Percentiles rank a stretch among this genome's conserved stretches.
Conservation (phyloP, 352 stramenopile species). For the Pythium scleroteichum region DNA sequence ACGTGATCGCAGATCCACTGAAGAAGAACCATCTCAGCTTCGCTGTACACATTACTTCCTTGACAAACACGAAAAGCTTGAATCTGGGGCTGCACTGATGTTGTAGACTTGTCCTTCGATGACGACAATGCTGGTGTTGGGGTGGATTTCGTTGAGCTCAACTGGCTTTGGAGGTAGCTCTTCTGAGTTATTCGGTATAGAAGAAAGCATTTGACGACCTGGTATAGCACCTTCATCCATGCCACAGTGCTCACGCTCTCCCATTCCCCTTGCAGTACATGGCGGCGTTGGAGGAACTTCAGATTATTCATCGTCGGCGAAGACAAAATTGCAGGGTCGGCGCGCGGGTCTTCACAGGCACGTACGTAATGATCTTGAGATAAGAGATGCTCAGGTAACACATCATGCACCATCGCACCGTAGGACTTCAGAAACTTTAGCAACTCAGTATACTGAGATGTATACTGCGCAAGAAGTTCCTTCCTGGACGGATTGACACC, state of each 20-base stretch:
- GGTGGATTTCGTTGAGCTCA: slow-evolving; percentile 1
- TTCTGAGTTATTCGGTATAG: slow-evolving; percentile 89
- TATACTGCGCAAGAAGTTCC: slow-evolving; percentile 56
- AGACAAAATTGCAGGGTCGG: slow-evolving; percentile 48
- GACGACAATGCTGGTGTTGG: slow-evolving; percentile 7
- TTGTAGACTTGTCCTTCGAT: slow-evolving; percentile 18
- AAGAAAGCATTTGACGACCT: slow-evolving; percentile 93
- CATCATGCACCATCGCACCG: slow-evolving; percentile 89
- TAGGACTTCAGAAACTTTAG: slow-evolving; percentile 92
- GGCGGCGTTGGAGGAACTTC: slow-evolving; percentile 54
- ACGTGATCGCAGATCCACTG: slow-evolving; percentile 90
- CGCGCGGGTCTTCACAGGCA: slow-evolving; percentile 67
- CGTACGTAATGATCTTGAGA: slow-evolving; percentile 79
- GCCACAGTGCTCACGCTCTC: slow-evolving; percentile 40
- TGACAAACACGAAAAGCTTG: slow-evolving; percentile 33
- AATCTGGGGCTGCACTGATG: background rate
- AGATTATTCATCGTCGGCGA: slow-evolving; percentile 36
- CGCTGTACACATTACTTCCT: slow-evolving; percentile 92
- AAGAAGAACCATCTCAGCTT: slow-evolving; percentile 89
- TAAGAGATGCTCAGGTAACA: slow-evolving; percentile 82
- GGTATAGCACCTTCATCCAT: slow-evolving; percentile 89
- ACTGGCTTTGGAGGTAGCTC: slow-evolving; percentile 30
- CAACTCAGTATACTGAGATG: slow-evolving; percentile 81
- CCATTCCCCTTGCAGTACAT: slow-evolving; percentile 65
- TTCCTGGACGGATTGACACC: slow-evolving; percentile 42